Evolutionary conservation across 805 yeast genomes (phyloP).

Genomic region (Danielozyma ontarioensis): DNA sequence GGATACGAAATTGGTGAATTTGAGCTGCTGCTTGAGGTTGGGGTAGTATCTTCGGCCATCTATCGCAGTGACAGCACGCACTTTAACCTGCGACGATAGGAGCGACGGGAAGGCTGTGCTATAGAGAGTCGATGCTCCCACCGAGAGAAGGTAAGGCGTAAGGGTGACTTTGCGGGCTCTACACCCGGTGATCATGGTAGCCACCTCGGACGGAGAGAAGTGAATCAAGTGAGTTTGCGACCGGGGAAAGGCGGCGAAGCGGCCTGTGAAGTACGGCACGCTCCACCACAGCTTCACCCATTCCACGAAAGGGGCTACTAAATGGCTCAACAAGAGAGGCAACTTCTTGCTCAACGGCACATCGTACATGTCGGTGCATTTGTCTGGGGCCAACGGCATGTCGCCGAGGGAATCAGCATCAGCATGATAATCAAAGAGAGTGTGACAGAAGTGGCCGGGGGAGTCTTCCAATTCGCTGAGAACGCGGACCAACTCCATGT

Average conservation of each 20-base stretch:
- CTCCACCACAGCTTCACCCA: no score
- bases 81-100: background rate
- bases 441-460: background rate
- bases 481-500: conserved; percentile 6
- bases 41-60: conserved; percentile 10
- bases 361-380: background rate
- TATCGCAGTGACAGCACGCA: conserved; percentile 2
- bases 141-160: conserved; percentile 8
- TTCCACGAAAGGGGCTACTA: conserved; percentile 1
- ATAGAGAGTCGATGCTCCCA: conserved; percentile 2
- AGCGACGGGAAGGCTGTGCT: conserved; percentile 1
- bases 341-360: conserved; percentile 3
- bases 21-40: conserved; percentile 1
- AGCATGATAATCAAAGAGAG: no score
- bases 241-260: conserved; percentile 2
- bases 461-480: background rate
- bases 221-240: conserved; percentile 2
- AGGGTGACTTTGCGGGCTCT: conserved; percentile 3
- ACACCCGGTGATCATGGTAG: conserved; percentile 3
- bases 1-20: conserved; percentile 8
- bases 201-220: conserved; percentile 3
- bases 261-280: no score
- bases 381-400: conserved; percentile 2
- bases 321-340: conserved; percentile 3
- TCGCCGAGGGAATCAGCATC: conserved; percentile 1